A percentile compares a stretch with the other conserved stretches of the same genome.
These are phyloP conservation scores for Nicotiana paniculata DNA, from an alignment of 257 asterid genomes.

Conservation along the genomic window DNA sequence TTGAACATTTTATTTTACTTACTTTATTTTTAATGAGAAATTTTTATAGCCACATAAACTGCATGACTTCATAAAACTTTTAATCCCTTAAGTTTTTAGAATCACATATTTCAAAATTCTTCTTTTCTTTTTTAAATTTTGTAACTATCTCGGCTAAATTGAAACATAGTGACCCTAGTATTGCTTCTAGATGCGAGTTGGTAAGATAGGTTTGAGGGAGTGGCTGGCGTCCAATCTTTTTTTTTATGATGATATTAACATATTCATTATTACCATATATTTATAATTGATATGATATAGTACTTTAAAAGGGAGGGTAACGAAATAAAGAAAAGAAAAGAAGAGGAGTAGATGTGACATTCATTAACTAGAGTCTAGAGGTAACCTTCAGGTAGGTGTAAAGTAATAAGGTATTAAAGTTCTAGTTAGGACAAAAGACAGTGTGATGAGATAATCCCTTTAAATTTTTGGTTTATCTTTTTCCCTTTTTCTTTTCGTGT, in stretches of 20 bases:
- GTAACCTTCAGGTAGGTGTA: slow-evolving; percentile 40
- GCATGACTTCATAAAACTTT: too few relatives aligned
- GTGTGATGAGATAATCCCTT: slow-evolving; percentile 2
- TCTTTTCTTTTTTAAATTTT: too few relatives aligned
- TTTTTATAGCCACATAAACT: too few relatives aligned
- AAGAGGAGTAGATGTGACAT: too few relatives aligned
- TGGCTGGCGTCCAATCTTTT: slow-evolving; percentile 43
- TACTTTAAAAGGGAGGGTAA: too few relatives aligned
- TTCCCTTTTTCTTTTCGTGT: neutral
- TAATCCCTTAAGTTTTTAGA: too few relatives aligned
- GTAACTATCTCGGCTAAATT: too few relatives aligned
- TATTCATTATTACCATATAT: slow-evolving; percentile 19
- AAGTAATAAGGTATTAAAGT: slow-evolving; percentile 26
- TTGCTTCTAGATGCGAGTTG: slow-evolving; percentile 91
- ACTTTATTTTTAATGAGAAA: too few relatives aligned
- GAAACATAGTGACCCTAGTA: neutral
- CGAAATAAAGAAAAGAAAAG: too few relatives aligned
- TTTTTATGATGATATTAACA: slow-evolving; percentile 27
- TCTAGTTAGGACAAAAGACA: slow-evolving; percentile 13
- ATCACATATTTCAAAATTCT: too few relatives aligned
- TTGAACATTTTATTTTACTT: too few relatives aligned
- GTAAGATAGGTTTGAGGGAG: slow-evolving; percentile 63
- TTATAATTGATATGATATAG: neutral
- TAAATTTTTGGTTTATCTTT: neutral
- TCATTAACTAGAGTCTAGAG: too few relatives aligned